Evolutionary conservation across 2,329 filamentous ascomycete genomes (phyloP).

Genomic region (Colletotrichum liriopes): DNA sequence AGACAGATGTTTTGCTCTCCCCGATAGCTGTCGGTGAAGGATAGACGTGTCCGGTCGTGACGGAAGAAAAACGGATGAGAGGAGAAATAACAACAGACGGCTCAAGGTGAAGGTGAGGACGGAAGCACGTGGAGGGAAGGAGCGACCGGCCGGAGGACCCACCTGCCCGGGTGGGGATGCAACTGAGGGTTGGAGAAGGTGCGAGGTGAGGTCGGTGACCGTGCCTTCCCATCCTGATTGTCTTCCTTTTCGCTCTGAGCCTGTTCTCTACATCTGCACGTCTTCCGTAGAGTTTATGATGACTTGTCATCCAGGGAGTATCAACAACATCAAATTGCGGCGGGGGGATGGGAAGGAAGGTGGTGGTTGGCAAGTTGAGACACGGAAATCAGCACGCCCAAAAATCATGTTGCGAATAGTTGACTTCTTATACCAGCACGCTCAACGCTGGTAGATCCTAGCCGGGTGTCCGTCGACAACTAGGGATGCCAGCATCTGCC

Average conservation of each 20-base stretch:
- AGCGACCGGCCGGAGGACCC: not conserved
- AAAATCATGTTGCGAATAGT: not conserved
- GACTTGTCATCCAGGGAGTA: not conserved
- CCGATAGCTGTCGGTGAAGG: not conserved
- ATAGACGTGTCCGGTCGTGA: not conserved
- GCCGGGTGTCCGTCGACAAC: not conserved
- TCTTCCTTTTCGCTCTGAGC: not conserved
- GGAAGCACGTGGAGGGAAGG: not conserved
- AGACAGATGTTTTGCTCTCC: too few species aligned
- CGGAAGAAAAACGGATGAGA: not conserved
- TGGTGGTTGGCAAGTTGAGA: not conserved
- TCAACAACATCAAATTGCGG: too few species aligned
- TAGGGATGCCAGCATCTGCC: not conserved
- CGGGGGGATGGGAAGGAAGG: not conserved
- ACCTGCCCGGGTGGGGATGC: not conserved
- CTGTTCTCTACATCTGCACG: not conserved
- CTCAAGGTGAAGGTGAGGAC: not conserved
- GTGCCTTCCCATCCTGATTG: slow-evolving; percentile 2
- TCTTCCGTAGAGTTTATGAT: not conserved
- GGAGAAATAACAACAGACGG: not conserved
- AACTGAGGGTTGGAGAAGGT: not conserved
- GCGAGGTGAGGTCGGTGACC: not conserved
- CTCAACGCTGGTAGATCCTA: not conserved
- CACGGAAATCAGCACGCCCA: not conserved
- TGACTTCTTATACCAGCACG: not conserved